Evolutionary conservation across 2,329 filamentous ascomycete species (phyloP).

Genomic region (Leptographium radiaticola): DNA sequence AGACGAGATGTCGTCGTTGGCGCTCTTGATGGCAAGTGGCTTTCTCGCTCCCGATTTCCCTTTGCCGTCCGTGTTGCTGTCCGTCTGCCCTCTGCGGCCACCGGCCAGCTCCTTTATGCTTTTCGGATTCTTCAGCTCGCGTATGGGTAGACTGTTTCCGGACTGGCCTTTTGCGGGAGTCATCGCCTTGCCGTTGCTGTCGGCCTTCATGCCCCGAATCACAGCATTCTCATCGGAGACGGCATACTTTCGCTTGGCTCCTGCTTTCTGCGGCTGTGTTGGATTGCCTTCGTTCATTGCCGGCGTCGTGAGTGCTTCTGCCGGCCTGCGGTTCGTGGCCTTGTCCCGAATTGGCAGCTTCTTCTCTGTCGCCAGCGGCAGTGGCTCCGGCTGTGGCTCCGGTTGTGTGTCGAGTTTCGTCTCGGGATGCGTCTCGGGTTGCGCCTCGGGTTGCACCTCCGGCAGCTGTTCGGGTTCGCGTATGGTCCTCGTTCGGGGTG

Average conservation of each 20-base stretch:
- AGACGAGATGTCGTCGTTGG: constrained; percentile 45
- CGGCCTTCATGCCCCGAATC: constrained; percentile 16
- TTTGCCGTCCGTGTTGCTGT: constrained; percentile 11
- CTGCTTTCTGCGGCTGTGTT: constrained; percentile 22
- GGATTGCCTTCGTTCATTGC: neutral
- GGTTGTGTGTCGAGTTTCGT: neutral
- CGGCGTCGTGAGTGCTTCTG: neutral
- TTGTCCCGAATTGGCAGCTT: neutral
- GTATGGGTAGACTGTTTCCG: constrained; percentile 7
- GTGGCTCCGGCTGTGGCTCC: neutral
- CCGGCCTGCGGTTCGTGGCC: neutral
- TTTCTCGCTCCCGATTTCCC: constrained; percentile 24
- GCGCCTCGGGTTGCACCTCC: neutral
- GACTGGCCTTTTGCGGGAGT: constrained; percentile 9
- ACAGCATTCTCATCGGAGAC: constrained; percentile 39
- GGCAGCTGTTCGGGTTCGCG: neutral
- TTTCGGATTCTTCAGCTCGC: constrained; percentile 23
- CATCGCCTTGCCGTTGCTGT: constrained; percentile 16
- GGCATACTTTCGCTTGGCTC: constrained; percentile 45
- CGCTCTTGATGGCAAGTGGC: constrained; percentile 43
- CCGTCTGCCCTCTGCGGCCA: constrained; percentile 25
- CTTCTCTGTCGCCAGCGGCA: neutral
- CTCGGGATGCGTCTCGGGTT: too few species aligned
- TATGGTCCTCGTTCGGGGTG: neutral
- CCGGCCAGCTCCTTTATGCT: constrained; percentile 32